Base-by-base conservation (phyloP, 2,329 filamentous ascomycete genomes). In the Xenoacremonium recifei region DNA sequence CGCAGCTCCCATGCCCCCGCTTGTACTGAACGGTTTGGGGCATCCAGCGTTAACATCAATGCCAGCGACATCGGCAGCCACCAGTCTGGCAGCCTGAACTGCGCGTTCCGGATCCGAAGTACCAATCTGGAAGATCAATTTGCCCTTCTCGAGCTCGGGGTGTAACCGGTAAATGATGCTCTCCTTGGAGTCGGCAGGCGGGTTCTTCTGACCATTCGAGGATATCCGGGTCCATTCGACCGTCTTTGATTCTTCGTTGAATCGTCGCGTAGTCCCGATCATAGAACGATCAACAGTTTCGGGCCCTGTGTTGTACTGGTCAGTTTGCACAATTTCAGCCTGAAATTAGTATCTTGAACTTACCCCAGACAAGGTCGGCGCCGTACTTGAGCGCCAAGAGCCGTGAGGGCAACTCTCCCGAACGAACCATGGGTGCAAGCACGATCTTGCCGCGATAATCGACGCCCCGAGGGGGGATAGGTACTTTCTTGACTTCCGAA, bases 31-130 rank as follows among this genome's bases (percentile, higher is more conserved):
- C 1, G 92, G 88, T 67, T 99, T 99, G 1, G 93, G 93, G 62
- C 93, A 99, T n/a, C 93, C 93, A 0, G 93, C 90, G 64, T 99
- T 99, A 48, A 99, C 86, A 64, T 97, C 93, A 55, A 99, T 96
- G 46, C 93, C 93, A 1, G 85, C 84, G 3, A 99, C 93, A 66
- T 97, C 89, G 11, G 72, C 78, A 0, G 91, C 93, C 16, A 99
- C 85, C 13, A 96, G 70, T 39, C 83, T 83, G 3, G 92, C 90
- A 1, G 92, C 91, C 62, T 87, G 71, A 0, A 97, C 91, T 1
- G 93, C 93, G 21, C 84, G 77, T 11, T 85, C 83, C 0, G 93
- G 89, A 45, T 87, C 84, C 9, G 90, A 82, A 1, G 92, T 96
- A 44, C 93, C 93, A 44, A 99, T 83, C 64, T 99, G 93, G 65